These are phyloP conservation scores for Trichoderma sp. DNA, from an alignment of 2,329 filamentous ascomycete species.

Conservation along the genomic window DNA sequence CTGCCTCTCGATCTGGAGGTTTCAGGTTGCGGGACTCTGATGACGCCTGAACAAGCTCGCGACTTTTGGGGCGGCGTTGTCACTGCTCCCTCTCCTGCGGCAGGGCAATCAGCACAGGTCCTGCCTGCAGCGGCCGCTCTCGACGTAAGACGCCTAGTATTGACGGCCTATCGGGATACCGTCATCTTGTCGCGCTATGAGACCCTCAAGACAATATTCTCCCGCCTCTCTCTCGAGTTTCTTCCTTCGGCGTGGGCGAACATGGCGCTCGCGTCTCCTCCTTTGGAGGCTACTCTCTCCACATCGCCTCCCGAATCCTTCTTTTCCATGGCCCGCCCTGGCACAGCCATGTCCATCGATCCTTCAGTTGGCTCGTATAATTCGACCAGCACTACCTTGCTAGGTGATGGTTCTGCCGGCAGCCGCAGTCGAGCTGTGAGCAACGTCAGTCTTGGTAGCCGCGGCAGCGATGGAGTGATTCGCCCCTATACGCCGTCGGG, in stretches of 20 bases:
- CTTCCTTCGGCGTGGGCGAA: constrained; percentile 58
- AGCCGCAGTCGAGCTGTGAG: constrained; percentile 79
- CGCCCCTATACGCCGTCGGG: constrained; percentile 57
- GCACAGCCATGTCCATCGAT: constrained; percentile 76
- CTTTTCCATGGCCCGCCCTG: constrained; percentile 58
- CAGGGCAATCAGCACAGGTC: constrained; percentile 41
- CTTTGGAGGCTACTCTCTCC: constrained; percentile 54
- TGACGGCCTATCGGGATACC: constrained; percentile 85
- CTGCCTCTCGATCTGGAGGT: constrained; percentile 93
- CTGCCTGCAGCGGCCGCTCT: constrained; percentile 61
- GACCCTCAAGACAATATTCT: constrained; percentile 85
- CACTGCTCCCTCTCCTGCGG: constrained; percentile 42
- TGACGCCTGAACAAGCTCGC: constrained; percentile 75
- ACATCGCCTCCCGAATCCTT: constrained; percentile 57
- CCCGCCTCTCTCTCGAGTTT: constrained; percentile 83
- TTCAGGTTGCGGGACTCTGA: constrained; percentile 77
- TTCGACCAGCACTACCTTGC: constrained; percentile 75
- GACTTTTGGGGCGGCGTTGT: constrained; percentile 87
- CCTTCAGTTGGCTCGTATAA: constrained; percentile 78
- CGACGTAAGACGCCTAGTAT: constrained; percentile 85
- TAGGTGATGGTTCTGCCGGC: constrained; percentile 65
- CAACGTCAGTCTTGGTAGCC: constrained; percentile 73
- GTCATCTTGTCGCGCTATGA: constrained; percentile 90
- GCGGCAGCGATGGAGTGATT: constrained; percentile 47
- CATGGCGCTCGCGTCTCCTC: constrained; percentile 59